A percentile compares a stretch with the other conserved stretches of the same genome.
Conservation (phyloP, 352 stramenopile genomes). For the Hyaloperonospora brassicae region DNA sequence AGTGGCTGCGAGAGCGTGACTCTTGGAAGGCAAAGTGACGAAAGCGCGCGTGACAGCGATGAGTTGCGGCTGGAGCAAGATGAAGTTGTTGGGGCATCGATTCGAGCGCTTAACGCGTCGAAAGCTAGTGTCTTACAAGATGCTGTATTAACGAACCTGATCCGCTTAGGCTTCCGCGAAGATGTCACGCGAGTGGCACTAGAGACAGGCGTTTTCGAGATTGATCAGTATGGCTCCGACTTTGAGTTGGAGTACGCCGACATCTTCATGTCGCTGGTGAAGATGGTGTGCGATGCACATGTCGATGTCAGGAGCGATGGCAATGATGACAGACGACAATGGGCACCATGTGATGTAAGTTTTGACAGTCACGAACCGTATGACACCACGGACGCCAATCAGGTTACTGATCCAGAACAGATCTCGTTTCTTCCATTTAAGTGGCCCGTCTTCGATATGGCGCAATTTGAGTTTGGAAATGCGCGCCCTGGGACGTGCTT, state of each 20-base stretch:
- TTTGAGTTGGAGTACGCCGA: slow-evolving; percentile 75
- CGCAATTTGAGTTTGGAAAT: slow-evolving; percentile 82
- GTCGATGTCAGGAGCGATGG: slow-evolving; percentile 30
- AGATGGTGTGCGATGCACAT: slow-evolving; percentile 71
- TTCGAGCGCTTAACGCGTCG: slow-evolving; percentile 47
- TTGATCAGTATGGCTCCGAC: slow-evolving; percentile 60
- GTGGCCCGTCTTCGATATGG: slow-evolving; percentile 86
- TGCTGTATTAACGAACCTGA: slow-evolving; percentile 44
- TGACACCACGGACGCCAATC: neutral
- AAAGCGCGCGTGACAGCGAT: slow-evolving; percentile 1
- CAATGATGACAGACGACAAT: slow-evolving; percentile 2
- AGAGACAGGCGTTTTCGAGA: slow-evolving; percentile 51
- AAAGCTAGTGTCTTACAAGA: slow-evolving; percentile 56
- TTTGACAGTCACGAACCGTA: neutral
- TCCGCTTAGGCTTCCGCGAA: slow-evolving; percentile 42
- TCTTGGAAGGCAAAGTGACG: slow-evolving; percentile 3
- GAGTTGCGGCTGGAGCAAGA: slow-evolving; percentile 18
- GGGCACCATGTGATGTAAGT: neutral
- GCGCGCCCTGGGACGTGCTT: slow-evolving; percentile 70
- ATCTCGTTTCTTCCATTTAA: slow-evolving; percentile 49
- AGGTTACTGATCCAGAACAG: slow-evolving; percentile 13
- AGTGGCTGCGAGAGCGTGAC: slow-evolving; percentile 5
- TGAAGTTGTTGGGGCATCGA: slow-evolving; percentile 35
- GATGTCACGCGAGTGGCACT: slow-evolving; percentile 36
- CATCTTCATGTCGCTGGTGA: slow-evolving; percentile 69